Conservation (phyloP, 352 stramenopile species). For the Pythium brachiatum region DNA sequence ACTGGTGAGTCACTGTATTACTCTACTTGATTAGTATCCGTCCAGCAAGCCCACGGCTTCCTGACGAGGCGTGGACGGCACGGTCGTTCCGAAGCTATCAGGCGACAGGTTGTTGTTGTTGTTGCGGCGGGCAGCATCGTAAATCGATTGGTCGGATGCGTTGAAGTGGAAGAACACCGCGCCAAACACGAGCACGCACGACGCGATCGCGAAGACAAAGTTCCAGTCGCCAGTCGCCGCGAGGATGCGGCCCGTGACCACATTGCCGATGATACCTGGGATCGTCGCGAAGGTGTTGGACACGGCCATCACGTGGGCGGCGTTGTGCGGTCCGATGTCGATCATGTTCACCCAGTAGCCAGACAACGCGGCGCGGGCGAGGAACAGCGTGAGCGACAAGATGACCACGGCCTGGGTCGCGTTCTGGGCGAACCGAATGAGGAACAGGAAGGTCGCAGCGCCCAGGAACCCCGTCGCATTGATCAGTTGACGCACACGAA, state of each 20-base stretch:
- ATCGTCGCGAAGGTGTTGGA: slow-evolving; percentile 86
- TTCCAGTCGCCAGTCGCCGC: slow-evolving; percentile 69
- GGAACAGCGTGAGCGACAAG: slow-evolving; percentile 76
- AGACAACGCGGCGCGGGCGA: slow-evolving; percentile 65
- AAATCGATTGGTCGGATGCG: slow-evolving; percentile 79
- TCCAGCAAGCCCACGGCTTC: slow-evolving; percentile 59
- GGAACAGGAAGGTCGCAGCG: slow-evolving; percentile 67
- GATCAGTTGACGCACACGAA: slow-evolving; percentile 76
- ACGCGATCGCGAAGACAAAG: slow-evolving; percentile 80
- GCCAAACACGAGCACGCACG: slow-evolving; percentile 65
- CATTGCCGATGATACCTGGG: slow-evolving; percentile 81
- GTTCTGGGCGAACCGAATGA: slow-evolving; percentile 60
- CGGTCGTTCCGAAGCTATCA: slow-evolving; percentile 27
- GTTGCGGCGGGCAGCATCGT: slow-evolving; percentile 18
- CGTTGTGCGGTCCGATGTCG: slow-evolving; percentile 76
- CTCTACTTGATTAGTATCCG: slow-evolving; percentile 26
- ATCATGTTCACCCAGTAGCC: slow-evolving; percentile 92
- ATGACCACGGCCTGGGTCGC: slow-evolving; percentile 54
- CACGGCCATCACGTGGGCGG: slow-evolving; percentile 83
- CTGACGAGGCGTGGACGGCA: slow-evolving; percentile 34
- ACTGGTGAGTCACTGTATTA: background rate
- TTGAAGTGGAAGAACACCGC: slow-evolving; percentile 73
- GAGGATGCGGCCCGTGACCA: slow-evolving; percentile 82
- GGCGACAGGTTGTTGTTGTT: slow-evolving; percentile 18
- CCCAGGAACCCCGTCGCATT: slow-evolving; percentile 76